Evolutionary conservation across 1,284 basidiomycete genomes (phyloP).

Genomic region (Exsudoporus floridanus): DNA sequence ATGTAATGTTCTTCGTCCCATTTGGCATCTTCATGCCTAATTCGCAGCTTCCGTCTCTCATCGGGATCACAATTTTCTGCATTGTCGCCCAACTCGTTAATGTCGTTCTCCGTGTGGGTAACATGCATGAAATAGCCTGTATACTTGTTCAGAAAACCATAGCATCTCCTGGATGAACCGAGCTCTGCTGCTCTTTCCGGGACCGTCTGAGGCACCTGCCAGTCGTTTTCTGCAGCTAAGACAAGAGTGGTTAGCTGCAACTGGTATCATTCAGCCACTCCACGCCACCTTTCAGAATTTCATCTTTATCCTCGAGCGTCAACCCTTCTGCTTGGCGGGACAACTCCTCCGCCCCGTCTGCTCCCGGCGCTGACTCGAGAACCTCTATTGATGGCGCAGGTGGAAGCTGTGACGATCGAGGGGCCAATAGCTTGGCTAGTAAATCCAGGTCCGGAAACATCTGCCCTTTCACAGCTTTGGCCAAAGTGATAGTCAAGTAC

Average conservation of each 20-base stretch:
- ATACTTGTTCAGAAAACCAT: conserved; percentile 74
- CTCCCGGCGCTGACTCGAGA: conserved; percentile 33
- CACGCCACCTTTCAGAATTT: conserved; percentile 57
- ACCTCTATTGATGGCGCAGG: conserved; percentile 62
- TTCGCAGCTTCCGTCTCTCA: conserved; percentile 51
- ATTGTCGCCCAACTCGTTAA: conserved; percentile 71
- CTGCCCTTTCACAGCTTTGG: conserved; percentile 63
- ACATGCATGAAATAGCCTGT: conserved; percentile 72
- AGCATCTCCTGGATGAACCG: conserved; percentile 47
- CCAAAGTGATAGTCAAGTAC: conserved; percentile 66
- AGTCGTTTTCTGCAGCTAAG: conserved; percentile 71
- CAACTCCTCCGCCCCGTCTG: conserved; percentile 44
- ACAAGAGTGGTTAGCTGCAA: conserved; percentile 6
- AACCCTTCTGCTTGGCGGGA: conserved; percentile 40
- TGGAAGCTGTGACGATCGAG: conserved; percentile 45
- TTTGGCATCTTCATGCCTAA: conserved; percentile 65
- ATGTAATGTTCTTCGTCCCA: conserved; percentile 83
- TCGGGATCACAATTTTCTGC: conserved; percentile 49
- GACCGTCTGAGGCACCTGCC: conserved; percentile 67
- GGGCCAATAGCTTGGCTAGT: conserved; percentile 70
- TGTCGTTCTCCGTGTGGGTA: conserved; percentile 70
- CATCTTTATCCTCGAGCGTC: conserved; percentile 50
- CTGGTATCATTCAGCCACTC: not conserved
- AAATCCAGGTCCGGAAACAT: conserved; percentile 74
- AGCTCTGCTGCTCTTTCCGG: conserved; percentile 43